Base-by-base conservation (phyloP, 805 yeast genomes). In the Ogataea trehaloabstinens region DNA sequence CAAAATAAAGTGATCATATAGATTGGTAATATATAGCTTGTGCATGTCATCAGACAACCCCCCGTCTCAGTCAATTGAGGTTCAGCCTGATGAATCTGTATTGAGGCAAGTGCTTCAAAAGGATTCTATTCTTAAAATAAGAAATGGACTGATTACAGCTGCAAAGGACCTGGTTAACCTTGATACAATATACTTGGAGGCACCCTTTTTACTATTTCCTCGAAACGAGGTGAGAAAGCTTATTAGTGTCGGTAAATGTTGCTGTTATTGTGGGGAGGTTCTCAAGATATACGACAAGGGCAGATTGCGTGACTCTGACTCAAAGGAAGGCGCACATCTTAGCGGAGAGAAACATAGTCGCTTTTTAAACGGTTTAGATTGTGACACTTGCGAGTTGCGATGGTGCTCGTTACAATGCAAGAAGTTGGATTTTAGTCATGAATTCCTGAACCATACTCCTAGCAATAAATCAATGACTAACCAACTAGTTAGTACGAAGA, bases 391-490 rank as follows among this genome's bases (percentile, higher is more conserved):
- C 45, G 40, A 46, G 20, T 40, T 41, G 4, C 44, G 56, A 27
- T 61, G 66, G 66, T 61, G 66, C 38, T 55, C 60, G 20, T 39
- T 42, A 13, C 40, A 41, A 15, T 61, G 66, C 37, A 49, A 52
- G 12, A 51, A 49, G 8, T 35, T 52, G 16, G 64, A 61, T 40
- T 45, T 52, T 22, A 49, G 41, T 28, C 66, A 61, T 38, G 18
- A 29, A 1, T 11, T 56, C 4, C 33, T 60, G n/a, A 35, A 40
- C 36, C 66, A 60, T 42, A 42, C 52, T 11, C 65, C 66, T 1
- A 38, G 52, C 10, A 61, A 61, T 42, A 58, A 56, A 32, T 44
- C 55, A 4, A 52, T 48, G 48, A 49, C 63, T 4, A 54, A 52
- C 35, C 42, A 38, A 15, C 41, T 58, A 19, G 29, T 37, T 6